Base-by-base conservation (phyloP, 2,329 filamentous ascomycete species). In the Thelonectria rubi region DNA sequence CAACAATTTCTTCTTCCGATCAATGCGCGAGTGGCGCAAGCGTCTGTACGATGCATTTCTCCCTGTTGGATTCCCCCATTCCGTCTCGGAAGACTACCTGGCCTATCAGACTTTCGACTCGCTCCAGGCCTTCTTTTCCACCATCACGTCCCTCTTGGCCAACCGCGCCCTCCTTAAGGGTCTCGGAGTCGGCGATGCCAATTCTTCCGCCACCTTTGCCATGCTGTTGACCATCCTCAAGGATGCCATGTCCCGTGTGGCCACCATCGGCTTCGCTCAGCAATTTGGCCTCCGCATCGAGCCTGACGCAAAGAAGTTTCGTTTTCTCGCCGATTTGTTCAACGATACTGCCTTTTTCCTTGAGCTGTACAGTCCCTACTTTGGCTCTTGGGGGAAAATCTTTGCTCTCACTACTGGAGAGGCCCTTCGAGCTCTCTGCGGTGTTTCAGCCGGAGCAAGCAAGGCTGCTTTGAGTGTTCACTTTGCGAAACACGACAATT, bases 401-500 rank as follows among this genome's bases (percentile, higher is more conserved):
- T 51, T 79, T 3, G 79, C 84, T 8, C 79, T 88, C 49, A 80
- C 83, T 5, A 75, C 75, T 0, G 81, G 84, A 2, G 82, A 85
- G 56, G 79, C 83, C 15, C 74, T 88, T 46, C 78, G 85, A 3
- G 81, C 84, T 0, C 79, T 97, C 0, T 98, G 95, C 73, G 95
- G 94, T 24, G 93, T 98, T 5, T 92, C 94, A 0, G 94, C 93
- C 1, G 93, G 91, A 12, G 93, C 92, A 56, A 91, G 92, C 65
- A 98, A 98, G 77, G 94, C 94, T 2, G 94, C 91, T 63, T 79
- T 99, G 68, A 95, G 92, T 73, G 91, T 92, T 11, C 95, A 99
- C 78, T 98, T 99, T 81, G 93, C 94, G 9, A 87, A 84, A 67
- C 88, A 88, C 73, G 92, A 93, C 39, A 98, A 97, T 75, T 79